phyloP scores from a whole-genome alignment of 1,284 basidiomycete genomes.

The Boletus semigastroideus region DNA sequence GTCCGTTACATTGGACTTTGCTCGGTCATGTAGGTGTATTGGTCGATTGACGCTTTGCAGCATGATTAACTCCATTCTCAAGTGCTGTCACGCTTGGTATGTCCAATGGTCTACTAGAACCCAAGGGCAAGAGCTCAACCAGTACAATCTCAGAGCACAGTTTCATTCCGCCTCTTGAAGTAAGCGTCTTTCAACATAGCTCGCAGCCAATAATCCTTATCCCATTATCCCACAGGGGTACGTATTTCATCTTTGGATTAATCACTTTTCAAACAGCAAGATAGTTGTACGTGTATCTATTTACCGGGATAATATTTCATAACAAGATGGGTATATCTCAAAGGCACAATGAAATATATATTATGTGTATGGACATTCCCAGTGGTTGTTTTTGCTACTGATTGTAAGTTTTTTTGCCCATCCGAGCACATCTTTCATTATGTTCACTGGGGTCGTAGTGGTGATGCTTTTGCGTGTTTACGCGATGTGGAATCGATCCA shows the following conservation, averaged over 20 bases:
- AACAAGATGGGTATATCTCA: not conserved
- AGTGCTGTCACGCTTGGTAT: not conserved
- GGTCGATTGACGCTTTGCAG: too few species aligned
- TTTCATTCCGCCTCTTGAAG: not conserved
- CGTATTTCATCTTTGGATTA: not conserved
- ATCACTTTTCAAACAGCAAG: not conserved
- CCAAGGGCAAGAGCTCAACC: not conserved
- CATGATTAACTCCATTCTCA: not conserved
- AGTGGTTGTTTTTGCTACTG: not conserved
- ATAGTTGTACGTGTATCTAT: not conserved
- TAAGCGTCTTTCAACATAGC: not conserved
- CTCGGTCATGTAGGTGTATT: too few species aligned
- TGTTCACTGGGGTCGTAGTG: not conserved
- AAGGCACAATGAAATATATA: not conserved
- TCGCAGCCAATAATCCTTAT: not conserved
- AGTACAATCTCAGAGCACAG: not conserved
- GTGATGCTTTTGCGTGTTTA: slow-evolving; percentile 10
- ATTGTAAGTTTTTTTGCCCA: not conserved
- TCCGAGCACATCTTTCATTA: not conserved
- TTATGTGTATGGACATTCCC: not conserved
- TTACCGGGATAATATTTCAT: not conserved
- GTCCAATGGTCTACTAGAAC: not conserved
- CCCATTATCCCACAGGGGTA: not conserved
- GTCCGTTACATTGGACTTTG: too few species aligned
- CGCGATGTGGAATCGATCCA: slow-evolving; percentile 14